phyloP scores from a whole-genome alignment of 1,284 basidiomycete genomes.

The Somion occarium region DNA sequence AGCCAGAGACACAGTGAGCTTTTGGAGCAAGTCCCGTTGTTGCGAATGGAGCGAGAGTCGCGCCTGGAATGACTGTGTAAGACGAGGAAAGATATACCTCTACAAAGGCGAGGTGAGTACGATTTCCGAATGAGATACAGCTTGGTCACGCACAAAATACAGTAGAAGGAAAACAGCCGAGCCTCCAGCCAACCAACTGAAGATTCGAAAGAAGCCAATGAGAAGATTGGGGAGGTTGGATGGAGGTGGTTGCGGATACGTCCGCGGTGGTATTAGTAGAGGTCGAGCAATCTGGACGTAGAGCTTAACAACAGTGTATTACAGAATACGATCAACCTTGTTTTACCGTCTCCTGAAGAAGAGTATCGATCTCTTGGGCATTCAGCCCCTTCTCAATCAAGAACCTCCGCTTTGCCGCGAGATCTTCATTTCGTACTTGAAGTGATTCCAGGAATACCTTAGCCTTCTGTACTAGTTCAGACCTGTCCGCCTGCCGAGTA shows the following conservation, averaged over 20 bases:
- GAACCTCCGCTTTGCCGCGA: slow-evolving; percentile 54
- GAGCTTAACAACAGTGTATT: neutral
- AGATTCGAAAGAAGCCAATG: slow-evolving; percentile 51
- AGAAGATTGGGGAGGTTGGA: slow-evolving; percentile 66
- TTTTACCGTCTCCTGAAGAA: slow-evolving; percentile 42
- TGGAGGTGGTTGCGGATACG: slow-evolving; percentile 66
- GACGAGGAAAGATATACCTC: slow-evolving; percentile 65
- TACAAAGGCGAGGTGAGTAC: slow-evolving; percentile 21
- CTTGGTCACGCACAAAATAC: slow-evolving; percentile 36
- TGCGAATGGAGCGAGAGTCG: slow-evolving; percentile 56
- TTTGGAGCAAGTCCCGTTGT: slow-evolving; percentile 48
- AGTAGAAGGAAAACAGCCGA: slow-evolving; percentile 52
- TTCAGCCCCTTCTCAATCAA: slow-evolving; percentile 69
- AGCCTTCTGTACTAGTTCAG: slow-evolving; percentile 54
- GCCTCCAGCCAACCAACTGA: slow-evolving; percentile 65
- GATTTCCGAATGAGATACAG: neutral
- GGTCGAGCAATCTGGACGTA: slow-evolving; percentile 27
- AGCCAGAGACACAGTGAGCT: slow-evolving; percentile 48
- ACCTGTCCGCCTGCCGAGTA: too few species aligned
- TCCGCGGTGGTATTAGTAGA: slow-evolving; percentile 61
- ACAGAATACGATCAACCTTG: neutral
- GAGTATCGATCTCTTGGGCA: slow-evolving; percentile 50
- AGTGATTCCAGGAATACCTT: slow-evolving; percentile 61
- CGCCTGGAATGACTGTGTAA: slow-evolving; percentile 53
- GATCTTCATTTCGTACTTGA: slow-evolving; percentile 56